Conservation (phyloP, 139 green algal genomes). For the Closterium sp. region DNA sequence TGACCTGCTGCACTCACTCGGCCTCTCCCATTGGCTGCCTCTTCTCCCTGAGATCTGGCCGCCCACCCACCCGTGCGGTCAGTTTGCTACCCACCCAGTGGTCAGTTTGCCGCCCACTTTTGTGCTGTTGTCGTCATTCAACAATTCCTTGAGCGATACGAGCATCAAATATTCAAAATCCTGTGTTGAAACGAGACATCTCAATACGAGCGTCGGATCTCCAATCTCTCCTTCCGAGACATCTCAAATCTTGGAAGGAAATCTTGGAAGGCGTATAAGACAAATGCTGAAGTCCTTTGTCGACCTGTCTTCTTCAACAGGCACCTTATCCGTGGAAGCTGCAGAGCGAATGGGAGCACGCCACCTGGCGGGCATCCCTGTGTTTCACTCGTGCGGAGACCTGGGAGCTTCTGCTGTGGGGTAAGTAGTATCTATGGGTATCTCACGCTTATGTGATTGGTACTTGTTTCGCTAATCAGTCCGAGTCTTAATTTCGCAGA, state of each 20-base stretch:
- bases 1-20: neutral
- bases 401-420: neutral
- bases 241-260: no score
- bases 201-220: no score
- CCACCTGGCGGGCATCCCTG: slow-evolving; percentile 14
- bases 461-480: no score
- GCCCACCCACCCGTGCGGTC: neutral
- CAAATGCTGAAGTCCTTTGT: neutral
- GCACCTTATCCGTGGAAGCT: neutral
- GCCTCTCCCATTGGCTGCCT: neutral
- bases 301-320: neutral
- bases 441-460: neutral
- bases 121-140: neutral
- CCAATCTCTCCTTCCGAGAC: no score
- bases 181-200: neutral
- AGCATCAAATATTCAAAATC: neutral
- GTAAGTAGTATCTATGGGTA: neutral
- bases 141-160: neutral
- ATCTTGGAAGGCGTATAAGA: no score
- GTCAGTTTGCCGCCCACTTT: neutral
- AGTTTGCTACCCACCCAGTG: no score
- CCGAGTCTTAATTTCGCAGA: no score
- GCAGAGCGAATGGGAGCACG: neutral
- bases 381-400: slow-evolving; percentile 39
- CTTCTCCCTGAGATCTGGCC: neutral